phyloP scores from a whole-genome alignment of 371 early-diverging fungal species.

The Circinella minor region DNA sequence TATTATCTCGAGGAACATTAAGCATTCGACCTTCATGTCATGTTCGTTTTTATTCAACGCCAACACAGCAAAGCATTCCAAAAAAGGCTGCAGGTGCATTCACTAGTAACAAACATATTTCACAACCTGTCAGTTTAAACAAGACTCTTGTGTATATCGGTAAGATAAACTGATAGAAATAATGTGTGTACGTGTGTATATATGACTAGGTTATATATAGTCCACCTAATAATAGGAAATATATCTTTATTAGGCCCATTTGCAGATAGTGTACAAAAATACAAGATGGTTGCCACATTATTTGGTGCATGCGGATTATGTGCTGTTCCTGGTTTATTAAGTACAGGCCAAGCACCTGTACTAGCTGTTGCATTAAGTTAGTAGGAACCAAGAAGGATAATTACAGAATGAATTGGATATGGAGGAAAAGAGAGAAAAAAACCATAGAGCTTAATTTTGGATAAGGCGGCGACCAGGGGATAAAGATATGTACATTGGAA shows the following conservation, averaged over 20 bases:
- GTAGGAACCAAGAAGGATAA: not conserved
- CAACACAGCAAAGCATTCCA: conserved; percentile 18
- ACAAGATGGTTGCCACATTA: conserved; percentile 54
- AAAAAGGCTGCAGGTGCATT: conserved; percentile 34
- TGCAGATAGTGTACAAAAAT: conserved; percentile 46
- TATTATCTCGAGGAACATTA: not conserved
- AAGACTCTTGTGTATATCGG: conserved; percentile 53
- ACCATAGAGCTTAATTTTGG: no score
- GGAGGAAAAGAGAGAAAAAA: not conserved
- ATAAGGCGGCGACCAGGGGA: no score
- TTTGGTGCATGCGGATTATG: conserved; percentile 50
- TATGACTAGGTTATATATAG: no score
- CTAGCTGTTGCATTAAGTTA: conserved; percentile 42
- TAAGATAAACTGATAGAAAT: conserved; percentile 10
- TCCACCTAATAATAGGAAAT: not conserved
- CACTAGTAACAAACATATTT: conserved; percentile 30
- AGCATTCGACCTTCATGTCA: conserved; percentile 3
- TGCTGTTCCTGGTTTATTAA: conserved; percentile 47
- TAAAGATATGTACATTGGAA: no score
- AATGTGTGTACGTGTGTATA: not conserved
- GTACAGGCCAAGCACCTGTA: conserved; percentile 41
- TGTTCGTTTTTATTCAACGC: not conserved
- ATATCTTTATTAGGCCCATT: conserved; percentile 43
- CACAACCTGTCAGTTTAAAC: conserved; percentile 25
- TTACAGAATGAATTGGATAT: not conserved